These are phyloP conservation scores for Bolboschoenoplectus hybrid DNA, from an alignment of 202 grass and related monocot species.

Conservation along the genomic window DNA sequence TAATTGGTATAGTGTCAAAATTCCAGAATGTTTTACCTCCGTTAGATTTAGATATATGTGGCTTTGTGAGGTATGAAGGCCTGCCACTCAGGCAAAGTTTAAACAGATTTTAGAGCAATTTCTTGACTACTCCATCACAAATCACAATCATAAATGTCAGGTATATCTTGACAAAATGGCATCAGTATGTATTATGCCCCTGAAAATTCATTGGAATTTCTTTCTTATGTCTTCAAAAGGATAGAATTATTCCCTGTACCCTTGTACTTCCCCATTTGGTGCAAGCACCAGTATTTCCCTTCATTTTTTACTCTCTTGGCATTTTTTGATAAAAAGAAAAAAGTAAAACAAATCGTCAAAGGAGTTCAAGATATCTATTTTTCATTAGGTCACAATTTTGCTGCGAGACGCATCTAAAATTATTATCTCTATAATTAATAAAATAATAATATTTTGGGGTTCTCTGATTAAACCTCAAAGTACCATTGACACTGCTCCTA, in stretches of 20 bases:
- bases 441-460: not conserved
- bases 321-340: not conserved
- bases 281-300: not conserved
- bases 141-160: not conserved
- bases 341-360: not conserved
- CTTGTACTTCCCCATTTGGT: not conserved
- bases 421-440: not conserved
- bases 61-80: not conserved
- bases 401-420: not conserved
- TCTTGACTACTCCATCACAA: not conserved
- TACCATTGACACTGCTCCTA: not conserved
- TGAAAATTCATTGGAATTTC: not conserved
- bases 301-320: not conserved
- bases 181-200: not conserved
- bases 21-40: not conserved
- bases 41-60: not conserved
- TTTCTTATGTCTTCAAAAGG: not conserved
- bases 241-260: not conserved
- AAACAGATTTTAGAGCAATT: not conserved
- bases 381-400: not conserved
- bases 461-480: not conserved
- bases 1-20: not conserved
- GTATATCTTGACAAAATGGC: not conserved
- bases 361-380: not conserved
- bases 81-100: not conserved